Conservation (phyloP, 1,139 yeast species). For the Pichia sp. region DNA sequence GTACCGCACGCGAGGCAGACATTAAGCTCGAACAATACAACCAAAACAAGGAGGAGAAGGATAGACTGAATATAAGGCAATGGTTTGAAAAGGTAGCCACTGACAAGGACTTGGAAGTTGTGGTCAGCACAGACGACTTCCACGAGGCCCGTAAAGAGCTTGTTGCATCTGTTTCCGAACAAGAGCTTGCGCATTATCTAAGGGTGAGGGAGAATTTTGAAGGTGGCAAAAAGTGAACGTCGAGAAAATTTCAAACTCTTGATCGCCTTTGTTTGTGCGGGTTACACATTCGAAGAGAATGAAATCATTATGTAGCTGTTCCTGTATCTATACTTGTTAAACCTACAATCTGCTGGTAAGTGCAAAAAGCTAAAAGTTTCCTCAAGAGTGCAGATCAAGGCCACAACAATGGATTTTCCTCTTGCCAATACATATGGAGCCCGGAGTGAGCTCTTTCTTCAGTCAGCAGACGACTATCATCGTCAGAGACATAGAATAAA, state of each 20-base stretch:
- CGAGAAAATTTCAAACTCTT: neutral
- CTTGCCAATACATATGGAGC: slow-evolving; percentile 30
- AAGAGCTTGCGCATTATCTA: slow-evolving; percentile 78
- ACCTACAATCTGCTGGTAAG: no score
- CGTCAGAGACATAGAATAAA: slow-evolving; percentile 45
- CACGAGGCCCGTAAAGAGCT: slow-evolving; percentile 65
- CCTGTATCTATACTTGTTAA: no score
- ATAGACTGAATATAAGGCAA: slow-evolving; percentile 56
- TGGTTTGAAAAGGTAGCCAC: slow-evolving; percentile 89
- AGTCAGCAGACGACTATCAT: slow-evolving; percentile 44
- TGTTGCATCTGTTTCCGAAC: slow-evolving; percentile 82
- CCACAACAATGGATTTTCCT: slow-evolving; percentile 31
- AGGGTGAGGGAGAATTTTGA: slow-evolving; percentile 77
- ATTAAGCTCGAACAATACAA: slow-evolving; percentile 55
- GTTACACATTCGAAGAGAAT: neutral
- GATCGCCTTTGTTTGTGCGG: neutral
- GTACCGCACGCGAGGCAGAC: slow-evolving; percentile 78
- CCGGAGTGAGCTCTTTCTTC: slow-evolving; percentile 27
- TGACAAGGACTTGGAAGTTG: slow-evolving; percentile 60
- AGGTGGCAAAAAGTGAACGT: slow-evolving; percentile 30
- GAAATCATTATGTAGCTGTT: no score
- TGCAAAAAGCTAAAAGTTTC: no score
- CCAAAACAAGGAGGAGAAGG: slow-evolving; percentile 34
- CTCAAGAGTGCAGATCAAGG: neutral
- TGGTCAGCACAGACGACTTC: slow-evolving; percentile 70